Percentiles rank a stretch among this genome's conserved stretches.
Conservation (phyloP, 352 stramenopile genomes). For the Pythium coloratum region DNA sequence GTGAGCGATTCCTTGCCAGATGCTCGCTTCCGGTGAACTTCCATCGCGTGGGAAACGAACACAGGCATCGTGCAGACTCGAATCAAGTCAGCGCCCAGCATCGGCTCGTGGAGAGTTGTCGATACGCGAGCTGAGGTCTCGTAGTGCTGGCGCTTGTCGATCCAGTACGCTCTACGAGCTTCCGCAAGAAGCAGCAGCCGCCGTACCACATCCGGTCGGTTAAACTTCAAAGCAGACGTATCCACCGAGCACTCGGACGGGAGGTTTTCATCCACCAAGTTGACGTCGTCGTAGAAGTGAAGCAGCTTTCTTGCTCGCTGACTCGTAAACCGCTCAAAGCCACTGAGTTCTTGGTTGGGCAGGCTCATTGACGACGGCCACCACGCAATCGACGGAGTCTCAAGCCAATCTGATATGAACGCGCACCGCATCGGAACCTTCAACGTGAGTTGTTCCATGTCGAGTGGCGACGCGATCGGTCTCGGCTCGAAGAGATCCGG, state of each 20-base stretch:
- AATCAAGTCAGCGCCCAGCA: constrained; percentile 50
- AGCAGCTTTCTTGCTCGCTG: constrained; percentile 3
- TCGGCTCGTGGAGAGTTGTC: constrained; percentile 33
- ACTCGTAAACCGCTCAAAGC: constrained; percentile 6
- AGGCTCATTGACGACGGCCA: constrained; percentile 42
- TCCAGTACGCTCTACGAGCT: constrained; percentile 9
- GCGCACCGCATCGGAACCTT: constrained; percentile 38
- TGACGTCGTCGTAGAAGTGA: constrained; percentile 27
- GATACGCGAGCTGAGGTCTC: neutral
- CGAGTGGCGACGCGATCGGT: constrained; percentile 96
- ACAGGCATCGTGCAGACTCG: constrained; percentile 44
- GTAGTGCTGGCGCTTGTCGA: constrained; percentile 7
- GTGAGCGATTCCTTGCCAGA: constrained; percentile 10
- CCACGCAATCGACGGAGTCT: constrained; percentile 29
- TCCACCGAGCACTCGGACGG: constrained; percentile 13
- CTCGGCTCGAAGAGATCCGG: constrained; percentile 98
- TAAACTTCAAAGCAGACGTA: neutral
- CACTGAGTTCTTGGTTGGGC: constrained; percentile 41
- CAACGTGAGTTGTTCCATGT: constrained; percentile 48
- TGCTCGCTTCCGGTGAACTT: constrained; percentile 45
- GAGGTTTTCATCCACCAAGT: constrained; percentile 8
- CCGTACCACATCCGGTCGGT: constrained; percentile 14
- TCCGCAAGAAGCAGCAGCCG: constrained; percentile 9
- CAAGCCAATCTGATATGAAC: constrained; percentile 47
- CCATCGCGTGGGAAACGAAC: constrained; percentile 77